Evolutionary conservation across 2,329 filamentous ascomycete species (phyloP).

Genomic region (Xylaria sp.): DNA sequence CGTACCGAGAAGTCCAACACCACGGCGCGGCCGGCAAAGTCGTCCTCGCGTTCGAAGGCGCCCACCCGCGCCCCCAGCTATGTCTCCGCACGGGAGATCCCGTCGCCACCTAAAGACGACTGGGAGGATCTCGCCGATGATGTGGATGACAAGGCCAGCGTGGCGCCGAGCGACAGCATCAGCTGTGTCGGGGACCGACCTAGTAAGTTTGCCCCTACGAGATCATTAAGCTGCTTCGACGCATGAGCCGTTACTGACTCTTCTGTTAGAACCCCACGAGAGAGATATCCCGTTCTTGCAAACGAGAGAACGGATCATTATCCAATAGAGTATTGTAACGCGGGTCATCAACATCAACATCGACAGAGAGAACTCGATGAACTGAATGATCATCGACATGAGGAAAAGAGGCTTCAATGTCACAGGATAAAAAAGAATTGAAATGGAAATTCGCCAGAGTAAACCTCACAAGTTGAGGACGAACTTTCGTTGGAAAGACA

Average conservation of each 20-base stretch:
- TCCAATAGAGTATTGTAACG: slow-evolving; percentile 20
- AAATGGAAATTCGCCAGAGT: background rate
- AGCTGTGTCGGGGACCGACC: slow-evolving; percentile 64
- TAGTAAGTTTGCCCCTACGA: slow-evolving; percentile 23
- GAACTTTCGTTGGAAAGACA: background rate
- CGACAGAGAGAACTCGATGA: background rate
- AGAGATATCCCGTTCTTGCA: slow-evolving; percentile 36
- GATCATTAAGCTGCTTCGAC: background rate
- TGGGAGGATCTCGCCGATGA: slow-evolving; percentile 44
- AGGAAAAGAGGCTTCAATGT: background rate
- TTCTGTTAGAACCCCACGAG: slow-evolving; percentile 26
- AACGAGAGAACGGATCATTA: slow-evolving; percentile 29
- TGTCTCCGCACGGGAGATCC: slow-evolving; percentile 49
- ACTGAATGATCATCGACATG: background rate
- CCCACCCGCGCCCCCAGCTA: slow-evolving; percentile 43
- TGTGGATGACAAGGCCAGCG: slow-evolving; percentile 58
- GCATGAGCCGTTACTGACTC: slow-evolving; percentile 5
- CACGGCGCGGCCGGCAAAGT: slow-evolving; percentile 47
- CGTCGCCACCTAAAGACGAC: slow-evolving; percentile 49
- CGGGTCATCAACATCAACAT: background rate
- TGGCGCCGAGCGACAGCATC: slow-evolving; percentile 70
- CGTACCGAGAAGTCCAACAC: slow-evolving; percentile 52
- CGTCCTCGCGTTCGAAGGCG: slow-evolving; percentile 31
- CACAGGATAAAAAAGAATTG: background rate
- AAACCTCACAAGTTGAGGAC: background rate